These are phyloP conservation scores for Solanum neorickii DNA, from an alignment of 257 asterid species.

Conservation along the genomic window DNA sequence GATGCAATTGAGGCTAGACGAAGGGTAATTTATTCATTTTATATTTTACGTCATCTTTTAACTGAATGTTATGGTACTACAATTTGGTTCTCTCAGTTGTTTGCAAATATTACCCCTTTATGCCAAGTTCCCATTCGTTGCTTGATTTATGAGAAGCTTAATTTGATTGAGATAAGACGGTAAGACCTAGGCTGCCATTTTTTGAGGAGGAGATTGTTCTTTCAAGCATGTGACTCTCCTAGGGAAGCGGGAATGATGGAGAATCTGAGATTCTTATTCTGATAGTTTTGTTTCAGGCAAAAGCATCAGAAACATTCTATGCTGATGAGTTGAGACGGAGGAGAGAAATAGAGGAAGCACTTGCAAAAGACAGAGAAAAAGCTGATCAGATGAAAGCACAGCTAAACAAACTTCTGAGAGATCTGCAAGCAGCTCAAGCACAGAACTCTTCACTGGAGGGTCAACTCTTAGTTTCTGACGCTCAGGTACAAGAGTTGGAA, in stretches of 20 bases:
- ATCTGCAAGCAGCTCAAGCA: conserved; percentile 40
- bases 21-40: conserved; percentile 21
- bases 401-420: conserved; percentile 30
- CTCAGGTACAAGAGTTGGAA: conserved; percentile 55
- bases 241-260: background rate
- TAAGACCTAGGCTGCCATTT: background rate
- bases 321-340: conserved; percentile 43
- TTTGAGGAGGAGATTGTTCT: background rate
- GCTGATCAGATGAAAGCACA: conserved; percentile 34
- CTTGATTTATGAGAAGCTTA: background rate
- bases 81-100: background rate
- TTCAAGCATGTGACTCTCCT: background rate
- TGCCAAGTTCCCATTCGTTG: background rate
- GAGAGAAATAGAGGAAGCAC: conserved; percentile 63
- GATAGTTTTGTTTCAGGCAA: conserved; percentile 31
- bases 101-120: background rate
- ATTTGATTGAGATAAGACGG: background rate
- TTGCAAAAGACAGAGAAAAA: conserved; percentile 44
- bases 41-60: background rate
- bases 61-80: background rate
- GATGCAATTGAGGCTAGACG: conserved; percentile 35
- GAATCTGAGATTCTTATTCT: background rate
- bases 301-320: conserved; percentile 40
- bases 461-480: conserved; percentile 46
- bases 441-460: conserved; percentile 41